A percentile compares a stretch with the other conserved stretches of the same genome.
Evolutionary conservation across 495 filamentous ascomycete genomes (phyloP).

Genomic region (Aspergillus homomorphus): DNA sequence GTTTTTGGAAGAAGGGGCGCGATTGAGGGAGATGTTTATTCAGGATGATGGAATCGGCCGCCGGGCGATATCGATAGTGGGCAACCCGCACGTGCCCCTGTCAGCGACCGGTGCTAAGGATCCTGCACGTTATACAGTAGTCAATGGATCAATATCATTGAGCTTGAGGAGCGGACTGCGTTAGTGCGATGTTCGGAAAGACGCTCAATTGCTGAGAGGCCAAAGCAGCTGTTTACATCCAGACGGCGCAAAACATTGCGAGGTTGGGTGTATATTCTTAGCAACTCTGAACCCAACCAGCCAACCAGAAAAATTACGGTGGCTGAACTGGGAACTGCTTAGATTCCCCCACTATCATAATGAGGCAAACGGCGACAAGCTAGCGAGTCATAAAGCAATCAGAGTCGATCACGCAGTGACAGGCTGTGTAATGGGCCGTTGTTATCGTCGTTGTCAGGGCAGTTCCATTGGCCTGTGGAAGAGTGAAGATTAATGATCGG

Average conservation of each 20-base stretch:
- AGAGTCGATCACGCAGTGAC: slow-evolving; percentile 1
- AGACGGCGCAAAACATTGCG: background rate
- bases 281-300: background rate
- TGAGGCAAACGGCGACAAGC: slow-evolving; percentile 14
- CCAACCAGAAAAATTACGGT: slow-evolving; percentile 22
- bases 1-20: background rate
- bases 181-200: background rate
- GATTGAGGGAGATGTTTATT: slow-evolving; percentile 8
- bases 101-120: slow-evolving; percentile 1
- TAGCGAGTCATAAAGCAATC: background rate
- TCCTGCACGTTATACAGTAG: slow-evolving; percentile 7
- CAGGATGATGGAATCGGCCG: slow-evolving; percentile 15
- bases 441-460: background rate
- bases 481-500: background rate
- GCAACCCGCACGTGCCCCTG: slow-evolving; percentile 16
- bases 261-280: slow-evolving; percentile 21
- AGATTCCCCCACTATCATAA: slow-evolving; percentile 10
- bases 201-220: background rate
- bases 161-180: background rate
- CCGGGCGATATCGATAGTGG: slow-evolving; percentile 18
- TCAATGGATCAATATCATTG: background rate
- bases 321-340: slow-evolving; percentile 23
- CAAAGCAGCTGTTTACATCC: background rate
- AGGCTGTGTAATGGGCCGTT: background rate
- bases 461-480: background rate